Evolutionary conservation across 345 rosid species (phyloP), one percentile per base, ranked within the genome.

Genomic region (Pelargonium nanum): DNA sequence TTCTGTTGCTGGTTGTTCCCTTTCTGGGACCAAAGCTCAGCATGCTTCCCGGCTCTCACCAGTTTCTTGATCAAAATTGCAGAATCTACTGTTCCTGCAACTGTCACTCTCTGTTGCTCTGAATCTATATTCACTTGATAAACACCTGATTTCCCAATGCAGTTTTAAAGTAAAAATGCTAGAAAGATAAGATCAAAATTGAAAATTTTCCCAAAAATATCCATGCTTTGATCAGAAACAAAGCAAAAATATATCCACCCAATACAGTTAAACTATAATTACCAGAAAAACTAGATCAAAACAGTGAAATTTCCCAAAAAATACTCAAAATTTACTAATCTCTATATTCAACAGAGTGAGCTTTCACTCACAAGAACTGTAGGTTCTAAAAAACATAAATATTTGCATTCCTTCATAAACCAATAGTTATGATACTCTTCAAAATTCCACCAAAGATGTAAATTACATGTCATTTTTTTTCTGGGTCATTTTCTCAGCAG

Each of bases 71-170:
- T 88, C 83, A 88, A 76, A 51, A 70, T 78, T 26, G 80, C 74
- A 40, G 85, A 67, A 57, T 79, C 96, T 22, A 88, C 83, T 61
- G 69, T 76, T 22, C 96, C 96, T 62, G 78, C 79, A 55, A 88
- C 77, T 2, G 91, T 77, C 9, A 88, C 96, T 70, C 75, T 88
- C 70, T 86, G 93, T 44, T 84, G 88, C 57, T 88, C 96, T 17
- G 83, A 70, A 62, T 88, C 96, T 65, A 86, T 71, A 70, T 40
- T 81, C 50, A 86, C 91, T 61, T 70, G 85, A 64, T 73, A 88
- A 63, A 88, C 93, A 12, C 96, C 96, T 88, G 72, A 0, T 61
- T 45, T 60, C 68, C 40, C 17, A 55, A 12, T 8, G 30, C 19
- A 4, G 55, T 32, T 26, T 30, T 30, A 68, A 53, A 23, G 24